A percentile compares a stretch with the other conserved stretches of the same genome.
phyloP scores from a whole-genome alignment of 2,329 filamentous ascomycete genomes.

The Sarocladium oryzae region DNA sequence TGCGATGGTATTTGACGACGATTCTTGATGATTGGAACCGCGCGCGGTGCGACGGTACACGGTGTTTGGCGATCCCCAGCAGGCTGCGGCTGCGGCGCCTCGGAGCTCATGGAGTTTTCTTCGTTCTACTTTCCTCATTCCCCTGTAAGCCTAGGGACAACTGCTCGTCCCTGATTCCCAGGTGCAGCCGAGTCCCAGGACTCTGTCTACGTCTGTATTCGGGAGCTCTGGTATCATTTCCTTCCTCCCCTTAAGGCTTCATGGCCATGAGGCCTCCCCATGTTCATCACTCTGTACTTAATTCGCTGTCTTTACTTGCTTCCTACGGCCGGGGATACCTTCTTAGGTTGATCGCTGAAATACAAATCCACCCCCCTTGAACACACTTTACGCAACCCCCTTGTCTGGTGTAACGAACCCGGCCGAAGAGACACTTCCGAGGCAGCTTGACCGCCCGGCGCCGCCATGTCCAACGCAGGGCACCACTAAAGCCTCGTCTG shows the following conservation, averaged over 20 bases:
- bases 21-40: background rate
- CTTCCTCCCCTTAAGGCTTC: background rate
- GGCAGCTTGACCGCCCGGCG: background rate
- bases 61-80: slow-evolving; percentile 1
- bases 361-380: no score
- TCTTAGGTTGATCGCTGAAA: no score
- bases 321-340: no score
- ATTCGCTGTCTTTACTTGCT: background rate
- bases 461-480: no score
- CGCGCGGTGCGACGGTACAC: background rate
- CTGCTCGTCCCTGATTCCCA: background rate
- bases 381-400: no score
- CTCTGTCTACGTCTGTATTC: no score
- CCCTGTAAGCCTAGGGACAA: background rate
- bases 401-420: background rate
- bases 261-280: background rate
- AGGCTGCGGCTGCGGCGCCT: background rate
- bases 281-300: background rate
- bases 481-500: no score
- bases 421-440: background rate
- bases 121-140: background rate
- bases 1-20: slow-evolving; percentile 1
- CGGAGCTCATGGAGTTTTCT: background rate
- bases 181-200: no score
- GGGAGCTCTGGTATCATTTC: background rate